Percentiles rank a stretch among this genome's conserved stretches.
These are phyloP conservation scores for Stagonosporopsis tanaceti DNA, from an alignment of 2,329 filamentous ascomycete genomes.

Conservation along the genomic window DNA sequence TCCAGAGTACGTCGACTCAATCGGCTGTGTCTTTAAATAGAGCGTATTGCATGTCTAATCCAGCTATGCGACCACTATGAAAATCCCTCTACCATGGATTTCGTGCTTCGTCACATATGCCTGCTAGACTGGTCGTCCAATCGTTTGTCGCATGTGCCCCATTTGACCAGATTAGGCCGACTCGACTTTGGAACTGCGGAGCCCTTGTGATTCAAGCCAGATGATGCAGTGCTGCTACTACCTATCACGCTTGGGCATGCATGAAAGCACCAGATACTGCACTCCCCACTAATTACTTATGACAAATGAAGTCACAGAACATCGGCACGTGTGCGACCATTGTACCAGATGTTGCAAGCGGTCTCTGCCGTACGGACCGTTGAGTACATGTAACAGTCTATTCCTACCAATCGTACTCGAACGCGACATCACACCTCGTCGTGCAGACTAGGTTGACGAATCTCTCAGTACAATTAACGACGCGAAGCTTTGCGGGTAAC, in stretches of 20 bases:
- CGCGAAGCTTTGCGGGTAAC: background rate
- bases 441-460: constrained; percentile 3
- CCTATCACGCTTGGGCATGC: background rate
- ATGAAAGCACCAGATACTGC: background rate
- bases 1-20: background rate
- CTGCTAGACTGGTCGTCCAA: background rate
- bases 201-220: background rate
- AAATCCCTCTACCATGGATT: background rate
- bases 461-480: background rate
- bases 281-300: background rate
- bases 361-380: constrained; percentile 21
- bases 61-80: background rate
- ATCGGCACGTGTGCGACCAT: background rate
- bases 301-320: background rate
- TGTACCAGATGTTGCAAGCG: constrained; percentile 5
- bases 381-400: constrained; percentile 11
- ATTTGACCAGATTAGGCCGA: background rate
- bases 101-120: background rate
- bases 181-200: background rate
- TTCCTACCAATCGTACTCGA: constrained; percentile 16
- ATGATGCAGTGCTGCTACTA: background rate
- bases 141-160: background rate
- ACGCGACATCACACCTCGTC: background rate
- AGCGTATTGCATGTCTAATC: background rate
- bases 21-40: background rate